Conservation (phyloP, 202 grass and related monocot species). For the Schoenoplectus triqueter region DNA sequence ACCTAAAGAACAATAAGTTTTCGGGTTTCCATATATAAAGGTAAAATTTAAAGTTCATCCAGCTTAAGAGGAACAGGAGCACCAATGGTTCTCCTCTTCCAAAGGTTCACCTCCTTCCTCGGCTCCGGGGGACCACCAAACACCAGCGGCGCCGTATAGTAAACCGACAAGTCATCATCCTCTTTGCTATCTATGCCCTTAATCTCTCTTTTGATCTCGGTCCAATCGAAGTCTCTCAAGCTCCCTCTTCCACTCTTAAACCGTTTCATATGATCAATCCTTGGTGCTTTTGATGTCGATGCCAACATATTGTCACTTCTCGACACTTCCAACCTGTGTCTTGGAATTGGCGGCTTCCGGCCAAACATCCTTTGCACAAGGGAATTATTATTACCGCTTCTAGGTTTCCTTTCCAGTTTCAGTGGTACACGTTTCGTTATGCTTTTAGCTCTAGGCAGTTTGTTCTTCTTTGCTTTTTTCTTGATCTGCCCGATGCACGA, state of each 20-base stretch:
- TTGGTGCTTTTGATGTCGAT: neutral
- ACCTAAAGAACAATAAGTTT: conserved; percentile 1
- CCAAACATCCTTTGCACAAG: conserved; percentile 56
- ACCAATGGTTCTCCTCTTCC: conserved; percentile 74
- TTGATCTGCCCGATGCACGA: conserved; percentile 96
- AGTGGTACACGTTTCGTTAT: conserved; percentile 42
- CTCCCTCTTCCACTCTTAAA: conserved; percentile 73
- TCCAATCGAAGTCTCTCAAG: conserved; percentile 82
- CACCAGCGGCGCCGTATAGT: conserved; percentile 77
- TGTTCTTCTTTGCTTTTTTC: conserved; percentile 56
- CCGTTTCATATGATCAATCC: conserved; percentile 79
- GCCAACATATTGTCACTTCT: conserved; percentile 21
- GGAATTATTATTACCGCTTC: conserved; percentile 24
- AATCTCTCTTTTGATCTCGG: conserved; percentile 34
- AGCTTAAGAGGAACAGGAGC: conserved; percentile 55
- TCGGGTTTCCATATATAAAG: neutral
- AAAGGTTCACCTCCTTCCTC: conserved; percentile 95
- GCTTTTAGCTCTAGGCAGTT: conserved; percentile 32
- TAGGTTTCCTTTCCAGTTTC: conserved; percentile 26
- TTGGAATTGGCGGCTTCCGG: conserved; percentile 47
- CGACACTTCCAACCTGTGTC: conserved; percentile 10
- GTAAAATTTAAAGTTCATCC: conserved; percentile 36
- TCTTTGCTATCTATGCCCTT: conserved; percentile 19
- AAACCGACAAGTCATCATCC: conserved; percentile 36
- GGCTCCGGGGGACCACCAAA: conserved; percentile 60